Evolutionary conservation across 177 flowering plant species (phyloP).

Genomic region (Telopea speciosissima): DNA sequence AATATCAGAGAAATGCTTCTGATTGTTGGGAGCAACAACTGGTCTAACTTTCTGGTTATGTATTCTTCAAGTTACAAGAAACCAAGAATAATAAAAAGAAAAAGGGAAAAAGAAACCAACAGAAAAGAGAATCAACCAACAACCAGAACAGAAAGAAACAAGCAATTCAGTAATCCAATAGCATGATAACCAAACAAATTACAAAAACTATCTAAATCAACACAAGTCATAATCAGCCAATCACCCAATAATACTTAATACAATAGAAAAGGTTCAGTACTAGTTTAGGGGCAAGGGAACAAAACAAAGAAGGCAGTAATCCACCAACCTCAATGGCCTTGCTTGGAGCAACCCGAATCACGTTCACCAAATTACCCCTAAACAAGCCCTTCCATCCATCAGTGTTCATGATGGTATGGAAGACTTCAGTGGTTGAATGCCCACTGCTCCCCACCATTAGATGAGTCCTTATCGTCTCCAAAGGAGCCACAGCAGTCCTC

Average conservation of each 20-base stretch:
- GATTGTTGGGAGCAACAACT: neutral
- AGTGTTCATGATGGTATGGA: conserved; percentile 57
- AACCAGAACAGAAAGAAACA: conserved; percentile 6
- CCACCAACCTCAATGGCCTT: conserved; percentile 84
- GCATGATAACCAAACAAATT: neutral
- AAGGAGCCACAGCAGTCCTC: conserved; percentile 85
- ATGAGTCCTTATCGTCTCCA: conserved; percentile 97
- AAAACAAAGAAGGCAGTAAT: too few relatives aligned
- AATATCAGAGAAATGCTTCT: neutral
- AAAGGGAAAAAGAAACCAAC: neutral
- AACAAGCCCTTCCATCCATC: conserved; percentile 97
- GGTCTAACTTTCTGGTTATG: neutral
- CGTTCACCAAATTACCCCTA: conserved; percentile 90
- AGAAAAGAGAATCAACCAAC: conserved; percentile 2
- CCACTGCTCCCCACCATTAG: conserved; percentile 96
- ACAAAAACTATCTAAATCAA: neutral
- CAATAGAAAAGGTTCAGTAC: neutral
- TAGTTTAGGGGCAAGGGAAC: neutral
- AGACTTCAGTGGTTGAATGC: conserved; percentile 64
- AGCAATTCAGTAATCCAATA: neutral
- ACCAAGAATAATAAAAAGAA: neutral
- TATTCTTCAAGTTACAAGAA: neutral
- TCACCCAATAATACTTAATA: neutral
- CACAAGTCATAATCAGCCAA: neutral
- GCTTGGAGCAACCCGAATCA: conserved; percentile 96